These are phyloP conservation scores for Fusarium dlaminii DNA, from an alignment of 2,329 filamentous ascomycete species.

Conservation along the genomic window DNA sequence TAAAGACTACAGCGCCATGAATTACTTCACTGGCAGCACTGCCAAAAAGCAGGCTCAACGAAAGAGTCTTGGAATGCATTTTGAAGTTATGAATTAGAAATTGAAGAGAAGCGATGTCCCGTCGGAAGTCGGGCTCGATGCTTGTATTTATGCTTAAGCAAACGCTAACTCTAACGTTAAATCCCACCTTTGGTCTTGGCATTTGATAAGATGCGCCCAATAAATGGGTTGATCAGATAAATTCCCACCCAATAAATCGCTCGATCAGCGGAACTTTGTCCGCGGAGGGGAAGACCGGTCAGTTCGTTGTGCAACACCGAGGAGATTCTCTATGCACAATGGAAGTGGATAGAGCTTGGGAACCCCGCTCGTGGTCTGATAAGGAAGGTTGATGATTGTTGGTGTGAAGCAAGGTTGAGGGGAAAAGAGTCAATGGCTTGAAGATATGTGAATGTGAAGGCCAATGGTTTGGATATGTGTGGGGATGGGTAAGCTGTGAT, in stretches of 20 bases:
- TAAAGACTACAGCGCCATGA: slow-evolving; percentile 48
- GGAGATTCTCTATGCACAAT: background rate
- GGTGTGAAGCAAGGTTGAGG: background rate
- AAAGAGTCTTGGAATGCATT: slow-evolving; percentile 14
- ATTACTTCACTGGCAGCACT: slow-evolving; percentile 43
- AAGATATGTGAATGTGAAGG: background rate
- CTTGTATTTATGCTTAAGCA: slow-evolving; percentile 25
- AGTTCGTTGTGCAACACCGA: background rate
- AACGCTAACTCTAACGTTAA: background rate
- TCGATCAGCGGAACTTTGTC: background rate
- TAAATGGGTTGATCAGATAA: background rate
- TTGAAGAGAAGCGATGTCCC: background rate
- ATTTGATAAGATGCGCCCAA: background rate
- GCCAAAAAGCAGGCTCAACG: slow-evolving; percentile 3
- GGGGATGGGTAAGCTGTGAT: background rate
- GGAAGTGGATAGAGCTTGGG: background rate
- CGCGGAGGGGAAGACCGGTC: background rate
- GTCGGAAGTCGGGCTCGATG: background rate
- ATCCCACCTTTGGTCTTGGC: background rate
- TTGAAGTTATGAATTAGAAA: background rate
- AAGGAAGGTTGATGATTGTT: background rate
- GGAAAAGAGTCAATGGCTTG: background rate
- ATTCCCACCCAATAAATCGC: background rate
- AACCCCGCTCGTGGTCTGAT: background rate
- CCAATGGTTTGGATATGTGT: background rate